A percentile compares a stretch with the other conserved stretches of the same genome.
These are phyloP conservation scores for Trametes cinnabarina DNA, from an alignment of 768 basidiomycete species.

Conservation along the genomic window DNA sequence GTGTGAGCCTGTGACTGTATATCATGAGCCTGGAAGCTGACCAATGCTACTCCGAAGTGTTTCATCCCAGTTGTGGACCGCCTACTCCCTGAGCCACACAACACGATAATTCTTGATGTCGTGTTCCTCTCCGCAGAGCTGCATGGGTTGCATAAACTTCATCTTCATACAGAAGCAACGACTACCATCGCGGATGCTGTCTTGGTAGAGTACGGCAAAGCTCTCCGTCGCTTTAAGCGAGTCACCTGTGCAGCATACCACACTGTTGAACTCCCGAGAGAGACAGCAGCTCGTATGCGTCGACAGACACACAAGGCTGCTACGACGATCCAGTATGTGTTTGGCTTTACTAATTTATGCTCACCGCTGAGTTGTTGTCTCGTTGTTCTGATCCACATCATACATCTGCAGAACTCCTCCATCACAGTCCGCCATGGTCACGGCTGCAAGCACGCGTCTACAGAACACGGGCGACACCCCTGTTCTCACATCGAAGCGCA, in stretches of 20 bases:
- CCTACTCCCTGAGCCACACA: not conserved
- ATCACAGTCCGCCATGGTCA: not conserved
- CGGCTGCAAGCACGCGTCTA: too few relatives aligned
- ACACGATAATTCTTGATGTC: not conserved
- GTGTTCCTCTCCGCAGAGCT: not conserved
- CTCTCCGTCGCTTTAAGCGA: slow-evolving; percentile 27
- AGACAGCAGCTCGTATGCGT: slow-evolving; percentile 26
- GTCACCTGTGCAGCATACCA: slow-evolving; percentile 28
- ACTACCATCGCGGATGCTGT: not conserved
- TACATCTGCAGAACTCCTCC: not conserved
- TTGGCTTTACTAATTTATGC: too few relatives aligned
- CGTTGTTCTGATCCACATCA: too few relatives aligned
- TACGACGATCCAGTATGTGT: slow-evolving; percentile 12
- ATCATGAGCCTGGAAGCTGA: not conserved
- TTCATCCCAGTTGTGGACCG: slow-evolving; percentile 11
- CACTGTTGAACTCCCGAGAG: slow-evolving; percentile 38
- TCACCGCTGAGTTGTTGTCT: too few relatives aligned
- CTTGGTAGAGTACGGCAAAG: not conserved
- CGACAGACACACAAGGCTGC: slow-evolving; percentile 1
- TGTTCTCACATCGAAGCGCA: not conserved
- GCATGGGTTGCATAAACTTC: not conserved
- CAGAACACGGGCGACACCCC: not conserved
- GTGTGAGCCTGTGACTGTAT: not conserved
- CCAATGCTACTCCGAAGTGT: not conserved
- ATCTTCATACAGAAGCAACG: not conserved